Base-by-base conservation (phyloP, 441 rosid species). In the Pelargonium cotyledonis region DNA sequence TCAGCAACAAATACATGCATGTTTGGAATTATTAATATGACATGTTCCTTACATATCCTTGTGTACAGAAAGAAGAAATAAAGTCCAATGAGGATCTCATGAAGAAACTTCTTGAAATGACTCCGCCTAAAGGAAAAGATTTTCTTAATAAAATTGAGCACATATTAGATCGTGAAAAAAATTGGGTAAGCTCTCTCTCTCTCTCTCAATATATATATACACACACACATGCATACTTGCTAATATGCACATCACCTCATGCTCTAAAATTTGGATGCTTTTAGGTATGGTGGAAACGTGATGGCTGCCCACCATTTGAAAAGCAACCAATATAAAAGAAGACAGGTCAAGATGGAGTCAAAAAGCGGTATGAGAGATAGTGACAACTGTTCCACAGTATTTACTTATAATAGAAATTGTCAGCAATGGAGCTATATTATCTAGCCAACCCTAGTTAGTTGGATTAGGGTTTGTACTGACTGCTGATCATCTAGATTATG, bases 221-320 rank as follows among this genome's bases (percentile, higher is more conserved):
- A 26, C 31, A 55, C 61, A 18, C 16, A 26, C 61, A 16, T 44
- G 49, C 26, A 16, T 18, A 26, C 61, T 55, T 55, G 35, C 35
- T 0, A 29, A 53, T 21, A 55, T 23, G 19, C 10, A 55, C 26
- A 55, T 55, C 26, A 44, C 10, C 11, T 6, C 10, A 55, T 55
- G 18, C 1, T 55, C 61, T 55, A 18, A 65, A 64, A 71, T 63
- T 26, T 68, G 31, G 70, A 10, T 82, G 72, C 74, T 74, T 40
- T 60, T 77, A 95, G 99, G 90, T 90, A 26, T 95, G 98, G 98
- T 95, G 99, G 98, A 95, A 95, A 81, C 95, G 96, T 65, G 98
- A 95, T 83, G 98, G 98, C 55, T 95, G 99, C 75, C 97, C 82
- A 41, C 89, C 99, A 68, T 90, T 92, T 85, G 99, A 92, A 76